A percentile compares a stretch with the other conserved stretches of the same genome.
Evolutionary conservation across 352 stramenopile genomes (phyloP).

Genomic region (Stramenopiles sp.): DNA sequence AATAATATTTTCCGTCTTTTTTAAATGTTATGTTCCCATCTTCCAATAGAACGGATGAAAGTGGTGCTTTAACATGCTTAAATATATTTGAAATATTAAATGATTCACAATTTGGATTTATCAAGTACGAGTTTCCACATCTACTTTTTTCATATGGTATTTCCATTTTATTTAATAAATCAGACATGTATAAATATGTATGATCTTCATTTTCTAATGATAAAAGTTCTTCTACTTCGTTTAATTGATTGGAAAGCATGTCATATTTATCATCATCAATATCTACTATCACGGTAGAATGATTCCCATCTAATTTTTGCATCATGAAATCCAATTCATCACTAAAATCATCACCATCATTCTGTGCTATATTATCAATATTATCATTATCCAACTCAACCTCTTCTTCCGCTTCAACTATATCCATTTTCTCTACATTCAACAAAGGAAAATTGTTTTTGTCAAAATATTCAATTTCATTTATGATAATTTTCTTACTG

Average conservation of each 20-base stretch:
- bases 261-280: background rate
- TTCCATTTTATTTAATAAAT: background rate
- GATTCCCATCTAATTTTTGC: background rate
- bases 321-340: background rate
- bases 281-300: background rate
- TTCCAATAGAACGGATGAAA: background rate
- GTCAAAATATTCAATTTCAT: background rate
- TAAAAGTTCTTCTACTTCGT: background rate
- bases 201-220: background rate
- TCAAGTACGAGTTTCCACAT: background rate
- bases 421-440: background rate
- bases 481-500: background rate
- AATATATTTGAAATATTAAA: background rate
- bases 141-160: background rate
- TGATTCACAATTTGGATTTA: background rate
- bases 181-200: background rate
- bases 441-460: background rate
- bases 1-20: background rate
- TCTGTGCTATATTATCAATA: background rate
- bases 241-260: background rate
- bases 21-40: background rate
- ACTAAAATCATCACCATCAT: background rate
- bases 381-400: background rate
- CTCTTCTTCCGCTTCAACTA: background rate
- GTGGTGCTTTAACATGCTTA: background rate